Evolutionary conservation across 345 rosid species (phyloP), one percentile per base, ranked within the genome.

Genomic region (Passiflora organensis): DNA sequence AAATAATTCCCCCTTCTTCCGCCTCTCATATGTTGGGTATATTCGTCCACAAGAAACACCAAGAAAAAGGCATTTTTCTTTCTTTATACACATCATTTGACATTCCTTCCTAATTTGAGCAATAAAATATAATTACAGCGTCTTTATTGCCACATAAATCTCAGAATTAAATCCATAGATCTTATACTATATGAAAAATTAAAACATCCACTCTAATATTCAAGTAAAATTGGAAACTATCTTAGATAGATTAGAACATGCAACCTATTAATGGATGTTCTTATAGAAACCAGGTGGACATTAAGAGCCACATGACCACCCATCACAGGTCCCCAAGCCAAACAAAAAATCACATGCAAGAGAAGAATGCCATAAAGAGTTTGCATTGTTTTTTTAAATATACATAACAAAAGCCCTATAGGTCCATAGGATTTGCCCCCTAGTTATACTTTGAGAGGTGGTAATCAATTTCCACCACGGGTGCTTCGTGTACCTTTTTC

Each of bases 391-490:
- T 21, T 41, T 41, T 10, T 39, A 10, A 8, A 6, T 6, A 13
- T 8, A 41, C 10, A 41, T 4, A 41, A 13, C 9, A 41, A 13
- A 2, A 5, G n/a, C 13, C 43, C 51, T 12, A 21, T 6, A 47
- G 24, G 11, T 45, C 13, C 13, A 19, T 18, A 20, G 15, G 32
- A 13, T 6, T 4, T 2, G 10, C 34, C 43, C 3, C 43, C 42
- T 17, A 32, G 17, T 52, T 15, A 17, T 16, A 8, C 12, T 18
- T 12, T 9, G 16, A 13, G 59, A 52, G 60, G 60, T 36, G 63
- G 51, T 38, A 49, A 63, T 72, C 58, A 72, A 75, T 67, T 25
- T 39, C 19, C 48, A 50, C 63, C 83, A 79, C 76, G 83, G 76
- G 76, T 36, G 45, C 47, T 70, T 52, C 74, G 74, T 75, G 83